phyloP scores from a whole-genome alignment of 1,139 yeast species.

The Arxiozyma bovina region DNA sequence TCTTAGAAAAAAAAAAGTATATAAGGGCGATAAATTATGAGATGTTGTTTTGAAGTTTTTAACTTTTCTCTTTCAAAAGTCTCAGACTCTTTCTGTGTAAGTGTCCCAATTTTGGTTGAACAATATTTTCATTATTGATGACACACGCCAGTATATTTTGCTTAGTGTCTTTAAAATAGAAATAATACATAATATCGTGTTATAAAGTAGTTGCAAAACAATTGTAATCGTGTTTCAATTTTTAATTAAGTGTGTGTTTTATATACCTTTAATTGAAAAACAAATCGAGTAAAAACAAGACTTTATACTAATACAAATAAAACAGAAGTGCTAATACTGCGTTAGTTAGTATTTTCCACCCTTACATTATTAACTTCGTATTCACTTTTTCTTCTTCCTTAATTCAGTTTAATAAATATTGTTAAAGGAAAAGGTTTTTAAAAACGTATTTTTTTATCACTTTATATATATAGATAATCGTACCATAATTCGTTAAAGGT shows the following conservation, averaged over 20 bases:
- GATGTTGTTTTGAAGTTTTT: background rate
- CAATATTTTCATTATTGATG: background rate
- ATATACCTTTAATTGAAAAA: background rate
- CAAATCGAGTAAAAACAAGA: background rate
- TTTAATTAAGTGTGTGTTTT: background rate
- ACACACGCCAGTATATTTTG: background rate
- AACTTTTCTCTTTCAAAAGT: too few species aligned
- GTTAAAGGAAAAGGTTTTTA: background rate
- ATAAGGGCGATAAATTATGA: background rate
- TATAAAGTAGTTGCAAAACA: background rate
- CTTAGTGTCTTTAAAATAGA: background rate
- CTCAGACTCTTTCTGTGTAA: too few species aligned
- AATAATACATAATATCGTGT: background rate
- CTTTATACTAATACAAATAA: background rate
- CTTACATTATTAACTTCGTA: background rate
- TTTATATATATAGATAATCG: background rate
- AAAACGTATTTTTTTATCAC: background rate
- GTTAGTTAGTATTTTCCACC: background rate
- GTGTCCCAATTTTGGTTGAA: too few species aligned
- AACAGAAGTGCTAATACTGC: background rate
- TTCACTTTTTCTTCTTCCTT: background rate
- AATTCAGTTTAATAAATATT: background rate
- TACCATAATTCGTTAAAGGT: background rate
- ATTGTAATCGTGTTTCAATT: background rate
- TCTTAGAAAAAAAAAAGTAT: background rate